Evolutionary conservation across 2,329 filamentous ascomycete species (phyloP).

Genomic region (Trichoderma semiorbis): DNA sequence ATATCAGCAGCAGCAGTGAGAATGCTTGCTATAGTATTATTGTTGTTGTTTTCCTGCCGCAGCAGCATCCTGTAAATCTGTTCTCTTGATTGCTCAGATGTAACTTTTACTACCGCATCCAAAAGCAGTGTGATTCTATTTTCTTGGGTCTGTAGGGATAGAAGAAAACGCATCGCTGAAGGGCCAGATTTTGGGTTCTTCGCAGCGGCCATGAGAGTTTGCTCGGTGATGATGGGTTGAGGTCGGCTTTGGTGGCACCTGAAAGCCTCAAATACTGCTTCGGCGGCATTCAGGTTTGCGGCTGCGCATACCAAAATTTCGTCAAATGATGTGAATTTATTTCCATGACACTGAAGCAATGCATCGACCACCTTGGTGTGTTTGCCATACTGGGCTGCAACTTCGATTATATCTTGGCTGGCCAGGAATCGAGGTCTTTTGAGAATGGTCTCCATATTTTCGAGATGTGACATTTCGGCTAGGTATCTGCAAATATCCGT

Average conservation of each 20-base stretch:
- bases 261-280: background rate
- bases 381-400: background rate
- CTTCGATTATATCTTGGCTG: background rate
- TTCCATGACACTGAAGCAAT: background rate
- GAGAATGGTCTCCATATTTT: background rate
- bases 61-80: background rate
- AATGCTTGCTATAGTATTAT: no score
- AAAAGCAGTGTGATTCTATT: no score
- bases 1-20: no score
- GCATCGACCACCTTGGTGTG: background rate
- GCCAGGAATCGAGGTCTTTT: no score
- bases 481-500: background rate
- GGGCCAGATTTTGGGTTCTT: no score
- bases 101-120: no score
- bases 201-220: background rate
- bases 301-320: background rate
- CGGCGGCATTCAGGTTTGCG: background rate
- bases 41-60: no score
- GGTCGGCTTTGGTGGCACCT: background rate
- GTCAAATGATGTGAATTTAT: rapidly evolving
- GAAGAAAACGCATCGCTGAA: background rate
- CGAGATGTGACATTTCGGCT: background rate
- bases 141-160: background rate
- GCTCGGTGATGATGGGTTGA: background rate
- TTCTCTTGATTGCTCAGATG: no score